Evolutionary conservation across 768 basidiomycete genomes (phyloP), one percentile per base, ranked within the genome.

Genomic region (Hericium erinaceus): DNA sequence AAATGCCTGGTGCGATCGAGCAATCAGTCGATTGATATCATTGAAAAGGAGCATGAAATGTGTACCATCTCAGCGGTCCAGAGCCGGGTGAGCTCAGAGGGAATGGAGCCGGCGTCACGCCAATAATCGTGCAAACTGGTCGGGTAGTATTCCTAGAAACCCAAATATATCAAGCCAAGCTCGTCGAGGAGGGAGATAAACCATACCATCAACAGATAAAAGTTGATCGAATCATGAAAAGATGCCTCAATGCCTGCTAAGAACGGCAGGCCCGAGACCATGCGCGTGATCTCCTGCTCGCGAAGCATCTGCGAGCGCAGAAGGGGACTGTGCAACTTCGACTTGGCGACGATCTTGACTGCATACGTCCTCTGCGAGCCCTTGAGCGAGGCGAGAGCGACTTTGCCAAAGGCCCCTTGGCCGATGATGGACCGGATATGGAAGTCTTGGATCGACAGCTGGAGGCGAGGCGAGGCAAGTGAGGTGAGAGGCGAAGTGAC

Each of bases 51-150:
- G 28, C 28, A 2, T n/a, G 37, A 12, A n/a, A 11, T 24, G 58
- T 69, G 57, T 51, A 74, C 73, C 44, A 74, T 61, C 64, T 74
- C 72, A 11, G 68, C 68, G 54, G 69, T 69, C 44, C 73, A 74
- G 39, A 74, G 71, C 18, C 66, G 65, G 20, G 68, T 69, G 16
- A 66, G 58, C 15, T 55, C 12, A 33, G 44, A 13, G 4, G 39
- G 20, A 5, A 55, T 58, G 44, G 56, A 57, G 50, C 39, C 20
- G 1, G 57, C 28, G 11, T 61, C 57, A 40, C 13, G 20, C 24
- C 46, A 55, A n/a, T 50, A 39, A 4, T 61, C 33, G 26, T 50
- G 57, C 10, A 61, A 39, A 39, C 60, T 40, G 2, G 57, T 56
- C 18, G 64, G 48, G 40, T 65, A 55, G 24, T 69, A 69, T 24